Evolutionary conservation across 2,329 filamentous ascomycete species (phyloP).

Genomic region (Phoma sp.): DNA sequence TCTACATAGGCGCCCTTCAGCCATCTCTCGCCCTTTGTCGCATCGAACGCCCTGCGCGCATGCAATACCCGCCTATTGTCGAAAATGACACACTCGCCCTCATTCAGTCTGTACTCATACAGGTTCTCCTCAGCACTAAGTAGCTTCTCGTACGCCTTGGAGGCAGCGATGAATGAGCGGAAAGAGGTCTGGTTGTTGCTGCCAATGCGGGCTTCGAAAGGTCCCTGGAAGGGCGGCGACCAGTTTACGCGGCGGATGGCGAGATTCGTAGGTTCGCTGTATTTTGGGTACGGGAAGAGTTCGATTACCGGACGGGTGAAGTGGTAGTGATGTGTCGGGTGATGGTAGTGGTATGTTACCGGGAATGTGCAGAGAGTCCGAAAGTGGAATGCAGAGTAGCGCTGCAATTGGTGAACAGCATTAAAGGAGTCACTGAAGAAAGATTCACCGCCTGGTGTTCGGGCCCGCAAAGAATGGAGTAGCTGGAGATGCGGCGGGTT

Average conservation of each 20-base stretch:
- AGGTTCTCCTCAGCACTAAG: constrained; percentile 67
- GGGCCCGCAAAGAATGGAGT: constrained; percentile 87
- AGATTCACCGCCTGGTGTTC: constrained; percentile 80
- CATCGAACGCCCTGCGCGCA: constrained; percentile 78
- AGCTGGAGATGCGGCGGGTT: constrained; percentile 84
- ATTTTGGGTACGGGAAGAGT: constrained; percentile 36
- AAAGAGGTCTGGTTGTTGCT: constrained; percentile 37
- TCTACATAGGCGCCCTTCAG: constrained; percentile 86
- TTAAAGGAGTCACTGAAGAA: constrained; percentile 81
- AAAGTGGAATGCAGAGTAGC: constrained; percentile 37
- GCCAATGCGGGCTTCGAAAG: constrained; percentile 52
- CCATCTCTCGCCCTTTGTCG: constrained; percentile 73
- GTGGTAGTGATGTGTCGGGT: constrained; percentile 67
- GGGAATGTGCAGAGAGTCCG: constrained; percentile 53
- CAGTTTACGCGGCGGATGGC: constrained; percentile 65
- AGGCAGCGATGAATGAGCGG: constrained; percentile 50
- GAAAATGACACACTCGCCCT: constrained; percentile 92
- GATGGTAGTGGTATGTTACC: constrained; percentile 73
- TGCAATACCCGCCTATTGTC: constrained; percentile 88
- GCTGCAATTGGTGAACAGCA: constrained; percentile 59
- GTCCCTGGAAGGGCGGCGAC: constrained; percentile 81
- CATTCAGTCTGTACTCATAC: constrained; percentile 74
- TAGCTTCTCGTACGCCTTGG: constrained; percentile 63
- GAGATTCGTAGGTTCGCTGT: constrained; percentile 40
- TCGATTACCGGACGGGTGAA: constrained; percentile 65